These are phyloP conservation scores for Geranium brycei DNA, from an alignment of 345 rosid species.

Conservation along the genomic window DNA sequence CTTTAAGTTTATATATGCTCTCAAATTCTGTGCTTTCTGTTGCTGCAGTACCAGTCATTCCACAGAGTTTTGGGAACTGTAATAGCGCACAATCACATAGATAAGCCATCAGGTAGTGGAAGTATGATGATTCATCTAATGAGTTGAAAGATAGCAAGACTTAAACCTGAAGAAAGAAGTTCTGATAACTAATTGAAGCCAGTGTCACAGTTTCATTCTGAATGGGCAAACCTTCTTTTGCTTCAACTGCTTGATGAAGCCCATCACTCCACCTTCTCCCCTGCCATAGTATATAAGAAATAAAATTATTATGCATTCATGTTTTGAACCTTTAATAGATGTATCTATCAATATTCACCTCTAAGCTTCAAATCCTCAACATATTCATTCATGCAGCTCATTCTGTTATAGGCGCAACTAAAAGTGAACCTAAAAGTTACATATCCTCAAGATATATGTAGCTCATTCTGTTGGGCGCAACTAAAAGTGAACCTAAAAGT, in stretches of 20 bases:
- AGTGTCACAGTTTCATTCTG: constrained; percentile 92
- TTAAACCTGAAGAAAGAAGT: constrained; percentile 94
- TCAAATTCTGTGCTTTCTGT: constrained; percentile 95
- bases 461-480: too few species aligned
- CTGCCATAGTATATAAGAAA: constrained; percentile 21
- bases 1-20: constrained; percentile 96
- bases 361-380: background rate
- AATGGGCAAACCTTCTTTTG: constrained; percentile 90
- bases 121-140: constrained; percentile 9
- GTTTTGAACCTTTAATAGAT: background rate
- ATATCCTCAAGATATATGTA: too few species aligned
- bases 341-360: background rate
- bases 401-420: too few species aligned
- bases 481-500: too few species aligned
- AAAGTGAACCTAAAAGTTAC: too few species aligned
- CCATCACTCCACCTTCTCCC: constrained; percentile 99
- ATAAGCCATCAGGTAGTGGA: constrained; percentile 10
- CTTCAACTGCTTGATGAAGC: constrained; percentile 99
- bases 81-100: background rate
- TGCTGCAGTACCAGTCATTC: constrained; percentile 99
- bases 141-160: constrained; percentile 9
- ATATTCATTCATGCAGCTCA: background rate
- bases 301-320: constrained; percentile 3
- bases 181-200: constrained; percentile 95
- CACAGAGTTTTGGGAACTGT: constrained; percentile 95